Percentiles rank a stretch among this genome's conserved stretches.
Evolutionary conservation across 768 basidiomycete genomes (phyloP).

Genomic region (Lactifluus rugatus): DNA sequence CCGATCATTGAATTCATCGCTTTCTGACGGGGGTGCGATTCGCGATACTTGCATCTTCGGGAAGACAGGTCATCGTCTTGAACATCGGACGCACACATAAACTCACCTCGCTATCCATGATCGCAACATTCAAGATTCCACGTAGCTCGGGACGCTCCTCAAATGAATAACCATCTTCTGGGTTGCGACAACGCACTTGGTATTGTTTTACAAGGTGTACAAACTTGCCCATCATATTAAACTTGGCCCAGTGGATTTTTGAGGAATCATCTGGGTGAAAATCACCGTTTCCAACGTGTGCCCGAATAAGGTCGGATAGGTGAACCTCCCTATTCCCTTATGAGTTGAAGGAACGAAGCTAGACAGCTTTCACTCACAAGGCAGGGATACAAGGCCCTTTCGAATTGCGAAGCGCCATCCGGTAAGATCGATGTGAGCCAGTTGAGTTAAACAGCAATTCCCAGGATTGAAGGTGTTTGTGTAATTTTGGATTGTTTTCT

Average conservation of each 20-base stretch:
- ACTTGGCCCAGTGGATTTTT: conserved; percentile 94
- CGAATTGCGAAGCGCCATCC: conserved; percentile 76
- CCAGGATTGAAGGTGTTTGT: conserved; percentile 74
- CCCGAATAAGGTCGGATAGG: conserved; percentile 78
- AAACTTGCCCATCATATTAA: conserved; percentile 84
- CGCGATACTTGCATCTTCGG: conserved; percentile 57
- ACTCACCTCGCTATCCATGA: conserved; percentile 66
- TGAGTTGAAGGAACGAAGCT: conserved; percentile 14
- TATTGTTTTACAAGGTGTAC: conserved; percentile 69
- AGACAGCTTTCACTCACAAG: conserved; percentile 35
- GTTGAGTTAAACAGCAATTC: conserved; percentile 75
- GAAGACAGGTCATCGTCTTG: background rate
- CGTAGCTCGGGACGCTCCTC: conserved; percentile 44
- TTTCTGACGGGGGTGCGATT: conserved; percentile 42
- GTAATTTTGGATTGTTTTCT: conserved; percentile 51
- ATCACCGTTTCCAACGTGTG: conserved; percentile 79
- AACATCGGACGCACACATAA: background rate
- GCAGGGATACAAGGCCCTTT: conserved; percentile 85
- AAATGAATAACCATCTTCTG: conserved; percentile 47
- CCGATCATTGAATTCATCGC: conserved; percentile 30
- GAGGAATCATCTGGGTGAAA: conserved; percentile 50
- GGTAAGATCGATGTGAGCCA: conserved; percentile 83
- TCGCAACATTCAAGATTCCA: conserved; percentile 44
- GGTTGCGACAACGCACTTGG: conserved; percentile 58
- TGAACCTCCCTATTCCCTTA: conserved; percentile 63